phyloP scores from a whole-genome alignment of 148 eudicot genomes.

The Vaccinium corymbosum region DNA sequence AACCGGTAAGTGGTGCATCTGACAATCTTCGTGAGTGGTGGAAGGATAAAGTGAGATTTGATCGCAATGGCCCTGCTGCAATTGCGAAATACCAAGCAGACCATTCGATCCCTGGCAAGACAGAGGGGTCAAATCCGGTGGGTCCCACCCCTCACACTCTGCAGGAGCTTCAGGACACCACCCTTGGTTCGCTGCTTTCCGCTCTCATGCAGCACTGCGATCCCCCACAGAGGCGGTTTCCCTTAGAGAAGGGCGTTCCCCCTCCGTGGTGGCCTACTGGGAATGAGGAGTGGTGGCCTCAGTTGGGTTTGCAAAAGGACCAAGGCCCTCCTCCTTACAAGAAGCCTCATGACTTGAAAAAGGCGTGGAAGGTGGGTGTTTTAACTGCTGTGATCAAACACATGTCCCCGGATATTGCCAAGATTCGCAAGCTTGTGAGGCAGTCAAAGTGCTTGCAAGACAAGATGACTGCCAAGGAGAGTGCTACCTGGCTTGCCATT shows the following conservation, averaged over 20 bases:
- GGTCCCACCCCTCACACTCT: constrained; percentile 54
- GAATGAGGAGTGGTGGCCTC: constrained; percentile 65
- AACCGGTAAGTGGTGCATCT: constrained; percentile 70
- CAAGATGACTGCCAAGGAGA: constrained; percentile 77
- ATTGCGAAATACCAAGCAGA: constrained; percentile 50
- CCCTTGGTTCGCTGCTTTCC: constrained; percentile 60
- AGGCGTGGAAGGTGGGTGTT: constrained; percentile 73
- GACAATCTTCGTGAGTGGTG: constrained; percentile 78
- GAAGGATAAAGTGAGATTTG: constrained; percentile 70
- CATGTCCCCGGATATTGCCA: constrained; percentile 62
- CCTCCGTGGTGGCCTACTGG: constrained; percentile 86
- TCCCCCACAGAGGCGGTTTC: constrained; percentile 69
- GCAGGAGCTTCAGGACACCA: constrained; percentile 68
- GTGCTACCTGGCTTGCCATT: constrained; percentile 64
- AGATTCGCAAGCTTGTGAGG: constrained; percentile 63
- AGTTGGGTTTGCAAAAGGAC: constrained; percentile 45
- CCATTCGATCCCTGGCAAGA: constrained; percentile 33
- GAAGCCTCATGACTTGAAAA: constrained; percentile 77
- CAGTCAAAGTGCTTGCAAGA: constrained; percentile 74
- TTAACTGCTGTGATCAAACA: constrained; percentile 69
- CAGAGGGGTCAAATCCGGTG: constrained; percentile 28
- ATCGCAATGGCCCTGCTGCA: constrained; percentile 68
- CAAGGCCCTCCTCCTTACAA: constrained; percentile 60
- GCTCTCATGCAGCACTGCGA: constrained; percentile 79
- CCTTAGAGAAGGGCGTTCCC: constrained; percentile 59